phyloP scores from a whole-genome alignment of 179 eudicot genomes.

The Actinidia polygama region DNA sequence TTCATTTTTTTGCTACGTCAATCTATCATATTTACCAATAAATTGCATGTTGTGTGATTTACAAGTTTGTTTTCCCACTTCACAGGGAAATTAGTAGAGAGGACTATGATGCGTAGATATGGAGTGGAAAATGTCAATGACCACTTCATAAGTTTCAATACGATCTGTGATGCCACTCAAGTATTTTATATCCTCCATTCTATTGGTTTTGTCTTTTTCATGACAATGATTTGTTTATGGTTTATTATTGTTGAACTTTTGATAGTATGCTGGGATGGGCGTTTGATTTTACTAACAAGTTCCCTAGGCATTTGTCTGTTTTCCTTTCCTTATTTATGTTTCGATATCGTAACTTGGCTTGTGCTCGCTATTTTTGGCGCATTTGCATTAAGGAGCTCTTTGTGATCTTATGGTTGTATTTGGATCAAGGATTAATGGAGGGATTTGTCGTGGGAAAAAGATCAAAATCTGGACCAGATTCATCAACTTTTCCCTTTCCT shows the following conservation, averaged over 20 bases:
- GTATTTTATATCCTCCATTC: slow-evolving; percentile 39
- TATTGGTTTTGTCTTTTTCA: background rate
- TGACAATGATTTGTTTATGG: background rate
- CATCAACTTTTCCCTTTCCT: too few relatives aligned
- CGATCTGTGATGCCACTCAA: slow-evolving; percentile 97
- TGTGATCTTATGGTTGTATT: too few relatives aligned
- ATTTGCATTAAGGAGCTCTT: background rate
- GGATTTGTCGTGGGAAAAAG: too few relatives aligned
- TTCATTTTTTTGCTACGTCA: background rate
- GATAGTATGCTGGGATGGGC: background rate
- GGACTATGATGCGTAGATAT: slow-evolving; percentile 89
- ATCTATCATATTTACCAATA: background rate
- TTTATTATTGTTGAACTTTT: background rate
- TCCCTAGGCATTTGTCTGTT: background rate
- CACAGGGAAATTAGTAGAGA: slow-evolving; percentile 82
- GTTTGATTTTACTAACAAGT: too few relatives aligned
- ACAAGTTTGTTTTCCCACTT: background rate
- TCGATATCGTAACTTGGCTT: background rate
- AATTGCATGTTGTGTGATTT: background rate
- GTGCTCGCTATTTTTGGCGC: background rate
- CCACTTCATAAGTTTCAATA: slow-evolving; percentile 92
- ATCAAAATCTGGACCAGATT: too few relatives aligned
- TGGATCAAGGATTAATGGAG: too few relatives aligned
- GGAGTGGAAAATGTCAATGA: slow-evolving; percentile 80
- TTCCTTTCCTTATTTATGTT: background rate